Base-by-base conservation (phyloP, 108 stramenopile species). In the Cyclotella sp. region DNA sequence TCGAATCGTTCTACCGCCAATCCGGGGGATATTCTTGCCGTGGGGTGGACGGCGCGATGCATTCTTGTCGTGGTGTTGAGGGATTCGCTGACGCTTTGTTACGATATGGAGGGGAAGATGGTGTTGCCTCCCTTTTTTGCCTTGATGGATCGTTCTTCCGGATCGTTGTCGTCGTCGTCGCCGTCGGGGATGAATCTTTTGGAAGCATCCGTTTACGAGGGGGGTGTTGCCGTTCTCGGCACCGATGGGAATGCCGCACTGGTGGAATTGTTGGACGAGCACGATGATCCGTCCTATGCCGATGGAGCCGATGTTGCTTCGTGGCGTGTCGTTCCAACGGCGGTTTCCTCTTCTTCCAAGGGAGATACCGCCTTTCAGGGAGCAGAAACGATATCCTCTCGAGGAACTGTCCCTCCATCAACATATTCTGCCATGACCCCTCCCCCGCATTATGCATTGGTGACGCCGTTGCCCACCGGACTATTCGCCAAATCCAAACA, bases 201-300 rank as follows among this genome's bases (percentile, higher is more conserved):
- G 18, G 88, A 91, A 64, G 93, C 89, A 10, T 44, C 45, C 18
- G 73, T 94, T 9, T 94, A 82, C 74, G 93, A 88, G 62, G 91
- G 89, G 12, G 93, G 93, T 19, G 90, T 87, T 9, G 93, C 93
- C 21, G 91, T 91, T 11, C 71, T 94, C 22, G 78, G 89, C 9
- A 70, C 75, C 10, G 76, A 86, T 45, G 89, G 91, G 79, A 79
- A 86, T 47, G 74, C 86, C 13, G 87, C 91, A 2, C 78, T 94
- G 45, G 93, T 89, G n/a, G 93, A 94, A 70, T 78, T 92, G 12
- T 73, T 94, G 40, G 90, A 94, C 73, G 90, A 92, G 49, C 85
- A 88, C 63, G 90, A 90, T 73, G 87, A 91, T 84, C 85, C 86
- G 18, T 29, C 78, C 5, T 94, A 94, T 76, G 84, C 76, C 16